Evolutionary conservation across 257 asterid genomes (phyloP), one percentile per base, ranked within the genome.

Genomic region (Cruciata laevipes): DNA sequence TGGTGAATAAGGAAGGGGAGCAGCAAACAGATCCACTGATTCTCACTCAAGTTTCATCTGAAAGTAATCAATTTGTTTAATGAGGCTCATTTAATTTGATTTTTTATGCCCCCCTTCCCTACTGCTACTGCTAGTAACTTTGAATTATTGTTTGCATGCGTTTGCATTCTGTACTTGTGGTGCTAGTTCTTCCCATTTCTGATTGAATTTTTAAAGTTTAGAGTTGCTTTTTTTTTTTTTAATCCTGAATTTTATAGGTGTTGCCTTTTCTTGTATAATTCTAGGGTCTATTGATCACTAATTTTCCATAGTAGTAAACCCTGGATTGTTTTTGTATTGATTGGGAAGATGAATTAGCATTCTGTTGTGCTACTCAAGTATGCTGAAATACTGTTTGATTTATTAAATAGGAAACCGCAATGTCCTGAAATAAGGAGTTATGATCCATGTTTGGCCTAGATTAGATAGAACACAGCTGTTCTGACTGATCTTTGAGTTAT

Each of bases 21-120:
- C 84, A 84, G 73, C 63, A 79, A 63, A 20, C 73, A 70, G 86
- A 89, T 67, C 95, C 97, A 37, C 55, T 78, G 63, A 78, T 89
- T 71, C 75, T 92, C 20, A 86, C 96, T 74, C 95, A 86, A 76
- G 88, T 86, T 77, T 82, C 86, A 58, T 71, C 83, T 18, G 84
- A 83, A 52, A 76, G 96, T 89, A 86, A 78, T 18, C 58, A 12
- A 37, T 9, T 7, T 9, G 11, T 37, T 37, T 7, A 37, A 37
- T 37, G 13, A 2, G 10, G 13, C 42, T 37, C 42, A 18, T 18
- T 13, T 4, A 32, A 12, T 20, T 20, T 40, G 31, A 13, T 44
- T 37, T 37, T 37, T 37, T 8, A 3, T 7, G 9, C 11, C 37
- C 37, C 37, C 3, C 37, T 6, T 32, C 37, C 37, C 5, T 32